Base-by-base conservation (phyloP, 2,329 filamentous ascomycete species). In the Epichloe glyceriae region DNA sequence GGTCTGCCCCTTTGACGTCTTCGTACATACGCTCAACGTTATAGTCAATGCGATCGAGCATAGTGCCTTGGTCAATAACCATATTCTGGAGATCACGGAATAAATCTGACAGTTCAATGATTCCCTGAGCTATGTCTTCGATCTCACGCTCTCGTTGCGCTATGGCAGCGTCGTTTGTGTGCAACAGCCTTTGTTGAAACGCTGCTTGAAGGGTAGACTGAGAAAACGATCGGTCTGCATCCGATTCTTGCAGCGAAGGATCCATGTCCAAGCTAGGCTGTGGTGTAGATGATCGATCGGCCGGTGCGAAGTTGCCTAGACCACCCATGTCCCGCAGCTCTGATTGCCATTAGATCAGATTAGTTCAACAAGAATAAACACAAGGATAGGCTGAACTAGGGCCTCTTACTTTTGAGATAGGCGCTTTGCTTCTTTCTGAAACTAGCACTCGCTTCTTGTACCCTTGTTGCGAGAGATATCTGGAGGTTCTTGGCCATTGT, bases 351-450 rank as follows among this genome's bases (percentile, higher is more conserved):
- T 2, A 11, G 6, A 50, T 19, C 3, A 11, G 6, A 50, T 40
- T 44, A 46, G 30, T 38, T 37, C 19, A 26, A 10, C 10, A 19
- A 11, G 10, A 30, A 30, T 17, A 35, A 33, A 39, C 44, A 33
- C 14, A 26, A 20, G 44, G 57, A 50, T 50, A 54, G 15, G 12
- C 12, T 51, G 38, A 46, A 33, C 45, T 19, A 10, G 14, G 39
- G 37, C 41, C 8, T 41, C 69, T 52, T 73, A 95, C 89, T 96
- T 70, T 94, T 96, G 49, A 98, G 70, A 69, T 98, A 98, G 48
- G 85, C 85, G 64, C 90, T 91, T 72, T 98, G 93, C 72, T 96
- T 97, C 76, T 97, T 98, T 61, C 93, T 80, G 66, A 98, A 98
- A 55, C 79, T 77, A 33, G 93, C 86, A 70, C 90, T 96, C 46